Base-by-base conservation (phyloP, 805 yeast genomes). In the Nakazawaea ambrosiae region DNA sequence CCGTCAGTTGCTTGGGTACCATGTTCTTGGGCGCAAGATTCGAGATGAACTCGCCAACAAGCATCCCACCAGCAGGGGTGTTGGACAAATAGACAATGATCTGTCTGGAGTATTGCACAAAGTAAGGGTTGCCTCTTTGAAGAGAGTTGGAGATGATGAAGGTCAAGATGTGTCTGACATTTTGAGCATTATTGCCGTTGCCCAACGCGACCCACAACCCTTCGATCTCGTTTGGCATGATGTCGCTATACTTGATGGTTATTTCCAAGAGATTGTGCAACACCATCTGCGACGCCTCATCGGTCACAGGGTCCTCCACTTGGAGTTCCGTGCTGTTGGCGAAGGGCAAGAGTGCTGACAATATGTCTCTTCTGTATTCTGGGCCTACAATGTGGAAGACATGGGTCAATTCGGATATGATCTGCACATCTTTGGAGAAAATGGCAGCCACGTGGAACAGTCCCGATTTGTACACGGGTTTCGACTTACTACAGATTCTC, bases 201-300 rank as follows among this genome's bases (percentile, higher is more conserved):
- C 94, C 96, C n/a, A 92, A 63, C 0, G 97, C 90, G 4, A 85
- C 87, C 99, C 99, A 92, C 17, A 92, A 58, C 0, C 95, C 95
- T 55, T 89, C 97, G 9, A 92, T 86, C 49, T 88, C 97, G 49
- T 81, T 82, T 31, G 86, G 85, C 47, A 86, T 76, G 11, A 68
- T 65, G 33, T 81, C 79, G 36, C 89, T 76, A 48, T 81, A 84
- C 41, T 76, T 76, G 26, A 87, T 76, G 0, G 97, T 87, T 27
- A 92, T 81, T 47, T 86, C 97, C 54, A 89, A 76, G 38, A 90
- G 60, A 45, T 89, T 88, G 44, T 73, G 74, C 46, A 90, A 51
- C 2, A 87, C 86, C 94, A 89, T 86, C 34, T 69, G 55, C 1
- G 74, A 63, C 18, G 53, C 47, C 12, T 45, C 69, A 18, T 65